Evolutionary conservation across 1,139 yeast genomes (phyloP), one percentile per base, ranked within the genome.

Genomic region (Blastobotrys arbuscula): DNA sequence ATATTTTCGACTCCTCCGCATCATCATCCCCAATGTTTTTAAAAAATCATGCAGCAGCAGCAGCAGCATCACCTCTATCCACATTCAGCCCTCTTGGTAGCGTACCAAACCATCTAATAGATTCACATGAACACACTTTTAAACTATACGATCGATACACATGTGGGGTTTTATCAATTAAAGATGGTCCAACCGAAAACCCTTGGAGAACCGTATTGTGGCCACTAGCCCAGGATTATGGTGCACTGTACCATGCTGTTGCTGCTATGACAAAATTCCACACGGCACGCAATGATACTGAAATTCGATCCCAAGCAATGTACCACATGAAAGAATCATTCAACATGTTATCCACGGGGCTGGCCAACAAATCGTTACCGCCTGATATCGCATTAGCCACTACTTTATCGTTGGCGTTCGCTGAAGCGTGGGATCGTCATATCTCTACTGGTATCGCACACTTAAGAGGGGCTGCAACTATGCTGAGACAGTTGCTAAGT

Each of bases 391-490:
- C 86, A 1, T 66, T 82, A 28, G 80, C 83, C 0, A 78, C 85
- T 0, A 81, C 87, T 53, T 62, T 82, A 48, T 77, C 79, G 23
- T 66, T 82, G 50, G 82, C 86, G 0, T 76, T 79, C 45, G 76
- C 83, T 44, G 88, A 82, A 61, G 73, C 82, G 1, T 82, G 87
- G 86, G 84, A 80, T 58, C 74, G 82, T 18, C 82, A 77, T 54
- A 80, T 76, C 4, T 74, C 81, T 8, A 79, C 82, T 37, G 86
- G 86, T 16, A 78, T 81, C 48, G 82, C 84, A 1, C 87, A 81
- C 65, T 70, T 80, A 53, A 77, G 77, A 58, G 86, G 86, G 15
- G 86, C 87, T 2, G 74, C 78, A 53, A 75, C 79, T 28, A 78
- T 81, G 77, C 79, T 81, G 53, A 75, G 51, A 19, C 59, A 57